A percentile compares a stretch with the other conserved stretches of the same genome.
Conservation (phyloP, 2,329 filamentous ascomycete genomes). For the Ophiostoma novo-ulmi region DNA sequence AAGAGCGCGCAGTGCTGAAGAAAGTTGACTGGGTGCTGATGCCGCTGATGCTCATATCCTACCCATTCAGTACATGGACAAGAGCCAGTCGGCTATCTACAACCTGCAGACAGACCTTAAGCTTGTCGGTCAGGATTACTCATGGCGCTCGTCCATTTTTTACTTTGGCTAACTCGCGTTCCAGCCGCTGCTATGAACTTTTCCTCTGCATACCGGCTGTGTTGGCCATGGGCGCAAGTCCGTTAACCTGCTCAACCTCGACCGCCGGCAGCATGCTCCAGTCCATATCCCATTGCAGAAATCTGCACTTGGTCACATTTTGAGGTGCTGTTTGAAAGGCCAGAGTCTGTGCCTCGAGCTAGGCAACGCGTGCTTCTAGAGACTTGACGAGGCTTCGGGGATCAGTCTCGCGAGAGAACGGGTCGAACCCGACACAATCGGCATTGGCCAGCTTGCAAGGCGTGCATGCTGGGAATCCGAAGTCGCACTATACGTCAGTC, state of each 20-base stretch:
- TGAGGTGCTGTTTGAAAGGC: neutral
- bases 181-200: neutral
- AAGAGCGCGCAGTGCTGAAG: neutral
- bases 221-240: neutral
- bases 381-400: neutral
- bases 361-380: neutral
- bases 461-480: neutral
- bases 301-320: neutral
- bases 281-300: neutral
- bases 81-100: conserved; percentile 27
- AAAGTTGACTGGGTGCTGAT: conserved; percentile 4
- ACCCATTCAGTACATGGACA: conserved; percentile 36
- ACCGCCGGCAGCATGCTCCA: neutral
- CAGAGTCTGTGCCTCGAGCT: conserved; percentile 3
- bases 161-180: conserved; percentile 32
- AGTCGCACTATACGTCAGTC: neutral
- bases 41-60: conserved; percentile 23
- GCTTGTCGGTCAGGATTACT: conserved; percentile 23
- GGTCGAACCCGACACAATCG: neutral
- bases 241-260: neutral
- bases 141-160: conserved; percentile 45
- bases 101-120: conserved; percentile 15
- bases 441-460: neutral
- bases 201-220: neutral
- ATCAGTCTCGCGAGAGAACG: neutral